Base-by-base conservation (phyloP, 2,329 filamentous ascomycete genomes). In the Ophiocordyceps camponoti-leonardi region DNA sequence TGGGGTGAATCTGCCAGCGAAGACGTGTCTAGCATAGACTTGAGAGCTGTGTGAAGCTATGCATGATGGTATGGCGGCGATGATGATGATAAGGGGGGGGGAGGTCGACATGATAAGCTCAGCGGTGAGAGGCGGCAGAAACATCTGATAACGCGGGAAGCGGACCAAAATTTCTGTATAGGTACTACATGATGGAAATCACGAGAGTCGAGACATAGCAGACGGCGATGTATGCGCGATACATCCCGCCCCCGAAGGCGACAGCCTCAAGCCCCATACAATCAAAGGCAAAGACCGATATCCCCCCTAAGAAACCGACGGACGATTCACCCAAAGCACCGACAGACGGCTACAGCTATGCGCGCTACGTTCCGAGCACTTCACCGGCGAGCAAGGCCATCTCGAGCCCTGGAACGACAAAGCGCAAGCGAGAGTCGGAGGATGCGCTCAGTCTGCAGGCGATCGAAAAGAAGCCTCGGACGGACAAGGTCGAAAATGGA, bases 161-260 rank as follows among this genome's bases (percentile, higher is more conserved):
- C 45, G 50, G 49, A 48, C 57, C 56, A 62, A 65, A 61, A 58
- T 54, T 61, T 64, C 61, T 55, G n/a, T n/a, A n/a, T n/a, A n/a
- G n/a, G n/a, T n/a, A n/a, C 14, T 5, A 37, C 33, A 16, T 8
- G 16, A n/a, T n/a, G 11, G 6, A 2, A n/a, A 1, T 37, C 16
- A 37, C 3, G 13, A 37, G n/a, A n/a, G 13, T 16, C 14, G 14
- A 12, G 13, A 16, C 6, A 37, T 37, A 18, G n/a, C n/a, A n/a
- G 7, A 18, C n/a, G 33, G 54, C 46, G 23, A 66, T 66, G 63
- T 68, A 69, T 52, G 59, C 66, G 42, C 59, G 67, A 50, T 69
- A 70, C 47, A 54, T 69, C 16, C 67, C 63, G 39, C 55, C 59
- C 19, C 56, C 10, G 58, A 60, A 48, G 54, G 47, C 35, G 20